A percentile compares a stretch with the other conserved stretches of the same genome.
Conservation (phyloP, 148 eudicot genomes). For the Vaccinium macrocarpon region DNA sequence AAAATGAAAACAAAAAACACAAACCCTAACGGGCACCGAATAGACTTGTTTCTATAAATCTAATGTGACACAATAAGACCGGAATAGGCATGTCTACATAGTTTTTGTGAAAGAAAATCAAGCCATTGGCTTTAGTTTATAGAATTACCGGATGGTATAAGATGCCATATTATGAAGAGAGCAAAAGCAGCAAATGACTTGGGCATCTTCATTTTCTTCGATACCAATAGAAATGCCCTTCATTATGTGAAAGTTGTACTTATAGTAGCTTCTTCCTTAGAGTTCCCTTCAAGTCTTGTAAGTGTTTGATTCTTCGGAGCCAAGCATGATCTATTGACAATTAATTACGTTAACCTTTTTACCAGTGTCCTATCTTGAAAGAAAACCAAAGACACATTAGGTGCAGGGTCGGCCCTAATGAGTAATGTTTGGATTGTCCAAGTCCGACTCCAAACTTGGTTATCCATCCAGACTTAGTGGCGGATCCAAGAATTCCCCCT, state of each 20-base stretch:
- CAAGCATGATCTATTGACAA: too few relatives aligned
- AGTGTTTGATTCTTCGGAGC: too few relatives aligned
- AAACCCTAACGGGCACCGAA: not conserved
- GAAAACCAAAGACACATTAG: slow-evolving; percentile 11
- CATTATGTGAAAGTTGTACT: too few relatives aligned
- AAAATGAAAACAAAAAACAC: not conserved
- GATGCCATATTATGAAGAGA: slow-evolving; percentile 25
- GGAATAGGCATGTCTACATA: not conserved
- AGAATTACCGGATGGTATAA: slow-evolving; percentile 28
- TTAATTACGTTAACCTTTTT: too few relatives aligned
- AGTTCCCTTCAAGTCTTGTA: too few relatives aligned
- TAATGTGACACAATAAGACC: not conserved
- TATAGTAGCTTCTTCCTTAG: too few relatives aligned
- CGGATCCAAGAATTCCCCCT: too few relatives aligned
- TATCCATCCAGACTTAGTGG: too few relatives aligned
- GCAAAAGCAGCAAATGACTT: slow-evolving; percentile 10
- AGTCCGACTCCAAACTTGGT: too few relatives aligned
- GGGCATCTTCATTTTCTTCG: slow-evolving; percentile 15
- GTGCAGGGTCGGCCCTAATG: too few relatives aligned
- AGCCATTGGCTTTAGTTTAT: not conserved
- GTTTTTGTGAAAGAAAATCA: not conserved
- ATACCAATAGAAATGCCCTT: not conserved
- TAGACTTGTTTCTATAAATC: not conserved
- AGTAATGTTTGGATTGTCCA: too few relatives aligned
- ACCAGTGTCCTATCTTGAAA: slow-evolving; percentile 12